Conservation (phyloP, 106 monocot genomes). For the Acorus gramineus region DNA sequence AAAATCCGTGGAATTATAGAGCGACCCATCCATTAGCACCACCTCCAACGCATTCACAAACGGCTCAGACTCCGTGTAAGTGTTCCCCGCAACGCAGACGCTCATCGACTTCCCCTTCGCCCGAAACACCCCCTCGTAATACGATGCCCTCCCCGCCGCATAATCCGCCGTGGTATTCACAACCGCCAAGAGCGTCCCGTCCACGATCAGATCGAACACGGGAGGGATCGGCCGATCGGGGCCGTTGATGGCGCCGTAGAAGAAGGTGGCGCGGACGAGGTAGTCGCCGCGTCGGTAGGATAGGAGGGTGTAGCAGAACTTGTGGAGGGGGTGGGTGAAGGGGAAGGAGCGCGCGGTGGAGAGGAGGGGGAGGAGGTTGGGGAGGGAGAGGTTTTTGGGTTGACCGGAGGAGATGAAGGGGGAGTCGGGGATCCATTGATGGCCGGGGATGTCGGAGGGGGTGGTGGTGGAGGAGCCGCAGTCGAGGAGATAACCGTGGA, state of each 20-base stretch:
- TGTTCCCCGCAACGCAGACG: conserved; percentile 59
- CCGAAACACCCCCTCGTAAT: conserved; percentile 61
- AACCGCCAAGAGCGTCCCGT: conserved; percentile 67
- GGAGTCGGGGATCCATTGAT: conserved; percentile 42
- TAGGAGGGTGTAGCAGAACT: conserved; percentile 73
- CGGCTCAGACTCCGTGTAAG: conserved; percentile 50
- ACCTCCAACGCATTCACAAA: conserved; percentile 72
- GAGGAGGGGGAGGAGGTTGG: conserved; percentile 41
- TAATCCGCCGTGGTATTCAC: conserved; percentile 72
- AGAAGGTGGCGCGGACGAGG: conserved; percentile 81
- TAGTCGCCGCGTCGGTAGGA: conserved; percentile 35
- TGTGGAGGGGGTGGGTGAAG: conserved; percentile 18
- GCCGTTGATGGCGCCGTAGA: conserved; percentile 33
- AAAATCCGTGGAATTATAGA: conserved; percentile 73
- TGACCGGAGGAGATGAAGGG: conserved; percentile 32
- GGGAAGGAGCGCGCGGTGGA: conserved; percentile 74
- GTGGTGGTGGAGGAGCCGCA: conserved; percentile 48
- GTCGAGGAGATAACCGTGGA: conserved; percentile 4
- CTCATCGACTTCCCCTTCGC: conserved; percentile 43
- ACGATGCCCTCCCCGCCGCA: conserved; percentile 33
- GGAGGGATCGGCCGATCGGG: conserved; percentile 28
- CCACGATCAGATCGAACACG: conserved; percentile 73
- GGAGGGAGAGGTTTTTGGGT: conserved; percentile 21
- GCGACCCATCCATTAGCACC: conserved; percentile 36
- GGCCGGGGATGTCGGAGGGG: conserved; percentile 7